These are phyloP conservation scores for Fraxinus excelsior DNA, from an alignment of 257 asterid species.

Conservation along the genomic window DNA sequence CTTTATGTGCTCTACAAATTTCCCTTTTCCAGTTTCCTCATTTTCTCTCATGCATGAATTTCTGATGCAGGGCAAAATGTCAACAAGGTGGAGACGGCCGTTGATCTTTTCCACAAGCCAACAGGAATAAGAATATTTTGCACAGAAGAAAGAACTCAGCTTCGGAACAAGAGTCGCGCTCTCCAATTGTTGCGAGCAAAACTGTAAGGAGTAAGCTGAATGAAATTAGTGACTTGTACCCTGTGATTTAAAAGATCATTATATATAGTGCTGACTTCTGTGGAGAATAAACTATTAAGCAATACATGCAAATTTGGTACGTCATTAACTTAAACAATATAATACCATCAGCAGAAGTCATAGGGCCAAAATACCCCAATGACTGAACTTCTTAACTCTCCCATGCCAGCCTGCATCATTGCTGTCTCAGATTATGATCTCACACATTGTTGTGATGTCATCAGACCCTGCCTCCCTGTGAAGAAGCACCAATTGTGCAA, in stretches of 20 bases:
- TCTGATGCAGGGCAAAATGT: constrained; percentile 92
- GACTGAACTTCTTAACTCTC: not conserved
- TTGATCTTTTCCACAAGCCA: constrained; percentile 96
- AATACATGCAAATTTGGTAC: not conserved
- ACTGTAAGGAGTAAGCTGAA: constrained; percentile 53
- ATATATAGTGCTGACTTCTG: not conserved
- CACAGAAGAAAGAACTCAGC: constrained; percentile 95
- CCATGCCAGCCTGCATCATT: not conserved
- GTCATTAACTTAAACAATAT: not conserved
- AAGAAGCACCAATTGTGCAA: not conserved
- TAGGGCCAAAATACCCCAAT: not conserved
- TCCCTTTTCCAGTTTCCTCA: not conserved
- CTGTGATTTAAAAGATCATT: not conserved
- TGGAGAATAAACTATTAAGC: not conserved
- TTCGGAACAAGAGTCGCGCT: constrained; percentile 81
- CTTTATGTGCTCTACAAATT: not conserved
- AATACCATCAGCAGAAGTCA: not conserved
- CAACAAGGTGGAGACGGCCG: constrained; percentile 98
- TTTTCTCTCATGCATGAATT: constrained; percentile 26
- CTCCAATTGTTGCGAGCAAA: constrained; percentile 87
- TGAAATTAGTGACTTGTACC: constrained; percentile 18
- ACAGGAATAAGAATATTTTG: constrained; percentile 97
- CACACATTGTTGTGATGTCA: not conserved
- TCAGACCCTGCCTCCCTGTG: not conserved
- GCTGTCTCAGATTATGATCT: not conserved